phyloP scores from a whole-genome alignment of 192 early-diverging fungal species.

The Coemansia umbellata region DNA sequence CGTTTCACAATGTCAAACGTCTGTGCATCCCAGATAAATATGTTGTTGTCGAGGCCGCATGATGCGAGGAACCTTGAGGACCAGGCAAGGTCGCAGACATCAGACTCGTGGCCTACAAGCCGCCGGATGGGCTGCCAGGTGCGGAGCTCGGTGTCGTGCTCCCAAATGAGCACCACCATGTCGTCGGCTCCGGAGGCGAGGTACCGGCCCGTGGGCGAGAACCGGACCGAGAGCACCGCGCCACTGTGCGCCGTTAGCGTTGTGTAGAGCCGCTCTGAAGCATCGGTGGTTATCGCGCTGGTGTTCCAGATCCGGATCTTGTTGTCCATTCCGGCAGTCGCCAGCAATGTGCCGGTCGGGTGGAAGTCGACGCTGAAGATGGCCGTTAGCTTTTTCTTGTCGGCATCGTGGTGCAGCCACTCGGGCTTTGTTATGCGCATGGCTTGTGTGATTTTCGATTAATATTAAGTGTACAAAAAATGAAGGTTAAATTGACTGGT shows the following conservation, averaged over 20 bases:
- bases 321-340: constrained; percentile 84
- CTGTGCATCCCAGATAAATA: constrained; percentile 82
- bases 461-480: too few relatives aligned
- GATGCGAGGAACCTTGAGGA: constrained; percentile 84
- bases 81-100: constrained; percentile 93
- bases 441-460: not conserved
- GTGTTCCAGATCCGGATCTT: constrained; percentile 91
- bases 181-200: constrained; percentile 93
- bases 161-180: constrained; percentile 88
- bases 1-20: constrained; percentile 70
- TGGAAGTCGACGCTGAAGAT: constrained; percentile 91
- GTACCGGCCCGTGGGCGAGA: constrained; percentile 68
- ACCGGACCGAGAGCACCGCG: constrained; percentile 85
- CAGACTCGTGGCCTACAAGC: constrained; percentile 81
- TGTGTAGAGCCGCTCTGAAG: constrained; percentile 61
- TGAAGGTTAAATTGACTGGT: too few relatives aligned
- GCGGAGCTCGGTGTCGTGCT: constrained; percentile 57
- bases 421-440: constrained; percentile 69
- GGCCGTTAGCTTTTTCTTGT: constrained; percentile 54
- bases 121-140: constrained; percentile 70
- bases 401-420: constrained; percentile 71
- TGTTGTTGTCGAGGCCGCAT: constrained; percentile 78
- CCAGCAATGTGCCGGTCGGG: constrained; percentile 74
- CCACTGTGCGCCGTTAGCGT: constrained; percentile 83
- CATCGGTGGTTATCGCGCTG: constrained; percentile 54